A percentile compares a stretch with the other conserved stretches of the same genome.
These are phyloP conservation scores for Metschnikowia cubensis DNA, from an alignment of 805 yeast genomes.

Conservation along the genomic window DNA sequence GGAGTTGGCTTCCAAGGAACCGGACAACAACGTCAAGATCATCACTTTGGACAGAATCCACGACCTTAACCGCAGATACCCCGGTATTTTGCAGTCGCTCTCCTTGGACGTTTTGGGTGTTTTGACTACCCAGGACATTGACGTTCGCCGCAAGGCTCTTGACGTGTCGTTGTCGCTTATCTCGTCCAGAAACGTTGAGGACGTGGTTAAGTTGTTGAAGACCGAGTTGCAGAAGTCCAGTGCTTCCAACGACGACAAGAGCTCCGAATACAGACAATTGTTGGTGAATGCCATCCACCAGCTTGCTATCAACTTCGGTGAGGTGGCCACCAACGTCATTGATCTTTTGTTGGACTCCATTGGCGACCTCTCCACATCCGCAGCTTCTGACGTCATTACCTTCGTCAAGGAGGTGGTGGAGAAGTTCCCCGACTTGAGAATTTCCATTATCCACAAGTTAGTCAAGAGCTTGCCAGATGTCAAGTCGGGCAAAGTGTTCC, in stretches of 20 bases:
- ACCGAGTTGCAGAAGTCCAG: conserved; percentile 82
- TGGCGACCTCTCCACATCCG: conserved; percentile 75
- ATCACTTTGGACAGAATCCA: conserved; percentile 84
- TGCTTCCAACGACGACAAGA: conserved; percentile 69
- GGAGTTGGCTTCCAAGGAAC: conserved; percentile 83
- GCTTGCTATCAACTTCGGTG: conserved; percentile 82
- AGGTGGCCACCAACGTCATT: conserved; percentile 88
- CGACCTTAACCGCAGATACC: conserved; percentile 67
- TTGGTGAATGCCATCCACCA: conserved; percentile 84
- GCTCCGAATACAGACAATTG: conserved; percentile 81
- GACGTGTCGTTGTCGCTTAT: conserved; percentile 78
- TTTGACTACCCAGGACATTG: conserved; percentile 82
- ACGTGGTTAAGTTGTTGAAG: conserved; percentile 84
- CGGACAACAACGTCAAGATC: conserved; percentile 93
- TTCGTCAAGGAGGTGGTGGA: conserved; percentile 94
- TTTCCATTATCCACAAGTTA: conserved; percentile 59
- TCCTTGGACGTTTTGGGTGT: conserved; percentile 84
- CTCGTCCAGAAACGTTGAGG: conserved; percentile 86
- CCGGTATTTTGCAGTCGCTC: conserved; percentile 80
- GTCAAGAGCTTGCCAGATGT: conserved; percentile 58
- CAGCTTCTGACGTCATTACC: conserved; percentile 86
- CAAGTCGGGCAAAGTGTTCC: conserved; percentile 83
- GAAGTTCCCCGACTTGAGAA: conserved; percentile 77
- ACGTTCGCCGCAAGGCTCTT: conserved; percentile 84
- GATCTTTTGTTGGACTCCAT: conserved; percentile 83